These are phyloP conservation scores for Leptographium flavum DNA, from an alignment of 2,329 filamentous ascomycete species.

Conservation along the genomic window DNA sequence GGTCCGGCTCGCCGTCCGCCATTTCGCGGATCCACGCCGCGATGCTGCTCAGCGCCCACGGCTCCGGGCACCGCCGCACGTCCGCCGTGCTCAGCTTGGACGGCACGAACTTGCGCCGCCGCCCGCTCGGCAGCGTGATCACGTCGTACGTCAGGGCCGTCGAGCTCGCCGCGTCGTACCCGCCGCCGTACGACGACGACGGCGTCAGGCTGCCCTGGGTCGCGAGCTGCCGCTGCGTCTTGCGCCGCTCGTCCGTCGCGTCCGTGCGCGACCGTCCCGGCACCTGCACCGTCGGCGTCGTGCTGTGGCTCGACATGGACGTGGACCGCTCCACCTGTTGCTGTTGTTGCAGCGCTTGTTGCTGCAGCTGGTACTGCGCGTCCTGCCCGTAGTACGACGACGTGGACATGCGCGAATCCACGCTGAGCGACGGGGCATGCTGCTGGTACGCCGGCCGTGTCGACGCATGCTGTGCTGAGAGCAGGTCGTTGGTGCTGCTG, in stretches of 20 bases:
- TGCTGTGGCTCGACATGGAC: conserved; percentile 70
- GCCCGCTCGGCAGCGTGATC: conserved; percentile 66
- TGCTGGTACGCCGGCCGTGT: conserved; percentile 33
- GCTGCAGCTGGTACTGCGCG: no score
- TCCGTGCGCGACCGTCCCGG: conserved; percentile 92
- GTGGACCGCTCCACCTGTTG: conserved; percentile 54
- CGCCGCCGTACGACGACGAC: conserved; percentile 38
- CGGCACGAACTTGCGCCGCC: conserved; percentile 64
- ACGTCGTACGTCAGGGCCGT: conserved; percentile 59
- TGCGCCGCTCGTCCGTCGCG: conserved; percentile 57
- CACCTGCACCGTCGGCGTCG: conserved; percentile 61
- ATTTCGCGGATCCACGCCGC: conserved; percentile 76
- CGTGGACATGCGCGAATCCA: conserved; percentile 27
- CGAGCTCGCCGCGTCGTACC: conserved; percentile 40
- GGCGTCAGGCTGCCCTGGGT: conserved; percentile 32
- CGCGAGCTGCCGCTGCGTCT: conserved; percentile 34
- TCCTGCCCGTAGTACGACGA: conserved; percentile 24
- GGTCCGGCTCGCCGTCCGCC: conserved; percentile 79
- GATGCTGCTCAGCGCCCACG: conserved; percentile 86
- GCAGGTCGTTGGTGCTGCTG: conserved; percentile 28
- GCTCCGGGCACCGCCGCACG: conserved; percentile 72
- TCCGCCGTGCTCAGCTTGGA: conserved; percentile 69
- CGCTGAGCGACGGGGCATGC: conserved; percentile 33
- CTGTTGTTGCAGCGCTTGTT: conserved; percentile 33
- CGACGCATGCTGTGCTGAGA: conserved; percentile 26